Conservation (phyloP, 495 filamentous ascomycete species). For the Penicillium chermesinum region DNA sequence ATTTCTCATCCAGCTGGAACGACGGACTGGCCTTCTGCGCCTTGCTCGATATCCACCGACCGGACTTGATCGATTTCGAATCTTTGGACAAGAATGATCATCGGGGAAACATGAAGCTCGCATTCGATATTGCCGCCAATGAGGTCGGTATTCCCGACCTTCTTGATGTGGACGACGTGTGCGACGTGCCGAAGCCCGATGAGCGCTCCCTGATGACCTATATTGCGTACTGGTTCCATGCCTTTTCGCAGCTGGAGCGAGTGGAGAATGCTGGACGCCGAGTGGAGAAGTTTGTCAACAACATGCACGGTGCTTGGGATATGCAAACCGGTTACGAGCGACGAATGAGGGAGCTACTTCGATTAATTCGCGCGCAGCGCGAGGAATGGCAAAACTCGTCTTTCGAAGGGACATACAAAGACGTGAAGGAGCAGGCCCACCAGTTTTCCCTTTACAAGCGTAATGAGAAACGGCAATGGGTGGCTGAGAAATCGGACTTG, state of each 20-base stretch:
- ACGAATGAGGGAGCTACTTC: constrained; percentile 74
- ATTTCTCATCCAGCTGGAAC: constrained; percentile 96
- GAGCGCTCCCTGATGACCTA: constrained; percentile 98
- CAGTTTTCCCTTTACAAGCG: constrained; percentile 84
- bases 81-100: constrained; percentile 90
- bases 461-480: constrained; percentile 86
- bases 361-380: constrained; percentile 66
- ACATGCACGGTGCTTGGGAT: constrained; percentile 99
- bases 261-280: constrained; percentile 95
- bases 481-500: constrained; percentile 93
- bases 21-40: constrained; percentile 96
- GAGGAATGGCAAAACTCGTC: constrained; percentile 68
- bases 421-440: constrained; percentile 80
- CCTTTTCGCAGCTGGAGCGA: constrained; percentile 95
- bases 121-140: constrained; percentile 90
- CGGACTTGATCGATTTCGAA: constrained; percentile 95
- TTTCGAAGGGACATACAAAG: constrained; percentile 87
- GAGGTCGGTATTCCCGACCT: constrained; percentile 97
- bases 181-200: constrained; percentile 91
- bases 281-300: constrained; percentile 97
- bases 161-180: constrained; percentile 96
- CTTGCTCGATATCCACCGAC: constrained; percentile 91
- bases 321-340: constrained; percentile 96
- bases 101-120: constrained; percentile 93
- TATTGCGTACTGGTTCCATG: constrained; percentile 99